These are phyloP conservation scores for Dioscorea dumetorum DNA, from an alignment of 106 monocot genomes.

Conservation along the genomic window DNA sequence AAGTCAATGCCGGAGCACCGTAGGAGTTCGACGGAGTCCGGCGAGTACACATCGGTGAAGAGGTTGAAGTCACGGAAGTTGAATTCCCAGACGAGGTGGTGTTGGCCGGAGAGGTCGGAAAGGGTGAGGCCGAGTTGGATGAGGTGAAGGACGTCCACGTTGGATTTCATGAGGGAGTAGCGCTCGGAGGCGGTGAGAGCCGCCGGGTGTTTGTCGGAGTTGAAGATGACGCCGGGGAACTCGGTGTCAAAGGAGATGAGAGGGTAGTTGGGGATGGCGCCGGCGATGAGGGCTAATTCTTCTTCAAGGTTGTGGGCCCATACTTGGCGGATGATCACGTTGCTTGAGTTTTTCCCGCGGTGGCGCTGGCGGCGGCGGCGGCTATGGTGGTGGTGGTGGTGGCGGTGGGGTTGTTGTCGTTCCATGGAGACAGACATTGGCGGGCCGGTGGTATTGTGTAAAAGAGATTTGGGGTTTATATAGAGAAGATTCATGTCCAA, in stretches of 20 bases:
- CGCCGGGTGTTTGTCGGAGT: background rate
- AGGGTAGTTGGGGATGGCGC: background rate
- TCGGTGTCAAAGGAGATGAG: background rate
- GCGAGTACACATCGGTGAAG: background rate
- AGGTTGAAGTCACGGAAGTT: background rate
- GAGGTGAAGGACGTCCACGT: background rate
- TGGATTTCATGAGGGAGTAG: background rate
- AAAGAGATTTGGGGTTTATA: too few species aligned
- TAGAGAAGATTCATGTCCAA: too few species aligned
- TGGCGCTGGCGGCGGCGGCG: too few species aligned
- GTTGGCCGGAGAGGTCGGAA: background rate
- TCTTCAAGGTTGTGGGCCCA: background rate
- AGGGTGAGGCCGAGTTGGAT: background rate
- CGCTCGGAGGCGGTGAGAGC: background rate
- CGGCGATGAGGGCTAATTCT: background rate
- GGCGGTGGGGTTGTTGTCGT: too few species aligned
- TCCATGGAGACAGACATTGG: too few species aligned
- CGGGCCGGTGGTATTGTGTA: too few species aligned
- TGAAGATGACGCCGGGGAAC: background rate
- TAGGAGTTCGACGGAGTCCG: background rate
- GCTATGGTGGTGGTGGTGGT: too few species aligned
- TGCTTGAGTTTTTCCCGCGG: too few species aligned
- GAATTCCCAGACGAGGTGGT: background rate
- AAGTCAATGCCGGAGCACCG: background rate
- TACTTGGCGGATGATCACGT: background rate